Evolutionary conservation across 192 early-diverging fungal genomes (phyloP).

Genomic region (Phycomyces blakesleeanus): DNA sequence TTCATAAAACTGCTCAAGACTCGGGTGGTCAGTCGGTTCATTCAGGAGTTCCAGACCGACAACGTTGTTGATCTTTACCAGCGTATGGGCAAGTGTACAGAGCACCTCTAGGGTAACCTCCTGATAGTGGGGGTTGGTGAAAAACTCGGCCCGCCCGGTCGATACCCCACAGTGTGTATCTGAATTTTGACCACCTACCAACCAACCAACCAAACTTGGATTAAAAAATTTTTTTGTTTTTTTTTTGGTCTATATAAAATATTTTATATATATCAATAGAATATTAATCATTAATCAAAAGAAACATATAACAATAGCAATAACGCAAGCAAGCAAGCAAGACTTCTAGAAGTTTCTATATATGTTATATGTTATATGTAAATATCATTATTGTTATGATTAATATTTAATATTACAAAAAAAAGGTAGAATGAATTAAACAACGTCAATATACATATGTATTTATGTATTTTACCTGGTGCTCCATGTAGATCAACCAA

Average conservation of each 20-base stretch:
- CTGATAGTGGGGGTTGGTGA: constrained; percentile 2
- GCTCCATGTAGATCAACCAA: constrained; percentile 63
- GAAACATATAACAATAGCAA: no score
- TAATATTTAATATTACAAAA: no score
- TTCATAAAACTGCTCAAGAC: constrained; percentile 8
- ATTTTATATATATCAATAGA: no score
- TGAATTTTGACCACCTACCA: constrained; percentile 25
- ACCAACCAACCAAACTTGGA: not conserved
- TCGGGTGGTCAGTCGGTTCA: constrained; percentile 20
- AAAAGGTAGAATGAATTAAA: no score
- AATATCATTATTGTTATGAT: no score
- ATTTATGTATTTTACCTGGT: constrained; percentile 41
- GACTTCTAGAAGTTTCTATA: not conserved
- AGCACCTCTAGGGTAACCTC: constrained; percentile 3
- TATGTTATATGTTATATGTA: no score
- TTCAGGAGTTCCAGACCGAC: constrained; percentile 21
- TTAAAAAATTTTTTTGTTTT: no score
- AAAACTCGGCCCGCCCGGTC: constrained; percentile 4
- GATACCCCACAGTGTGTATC: constrained; percentile 18
- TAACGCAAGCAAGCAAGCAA: no score
- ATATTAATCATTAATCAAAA: no score
- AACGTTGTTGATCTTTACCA: constrained; percentile 19
- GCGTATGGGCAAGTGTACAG: not conserved
- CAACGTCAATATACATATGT: no score
- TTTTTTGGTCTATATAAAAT: no score